Evolutionary conservation across 2,329 filamentous ascomycete species (phyloP).

Genomic region (Cordyceps farinosa): DNA sequence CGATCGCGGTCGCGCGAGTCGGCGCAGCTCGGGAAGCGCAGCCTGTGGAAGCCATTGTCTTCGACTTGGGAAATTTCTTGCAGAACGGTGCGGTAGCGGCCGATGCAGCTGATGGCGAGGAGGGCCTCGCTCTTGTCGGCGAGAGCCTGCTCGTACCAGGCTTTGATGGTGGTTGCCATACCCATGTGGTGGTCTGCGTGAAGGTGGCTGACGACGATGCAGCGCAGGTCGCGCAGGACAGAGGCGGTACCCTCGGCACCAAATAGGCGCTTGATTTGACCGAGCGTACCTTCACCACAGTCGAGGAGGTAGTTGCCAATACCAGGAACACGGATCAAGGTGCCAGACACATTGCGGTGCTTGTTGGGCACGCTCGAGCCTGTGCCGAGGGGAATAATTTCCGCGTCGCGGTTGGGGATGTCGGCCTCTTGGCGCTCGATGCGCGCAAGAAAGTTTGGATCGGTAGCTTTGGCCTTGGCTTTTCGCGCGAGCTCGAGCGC

Average conservation of each 20-base stretch:
- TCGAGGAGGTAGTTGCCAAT: slow-evolving; percentile 89
- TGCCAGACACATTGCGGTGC: slow-evolving; percentile 91
- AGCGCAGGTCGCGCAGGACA: slow-evolving; percentile 74
- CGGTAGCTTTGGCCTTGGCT: slow-evolving; percentile 41
- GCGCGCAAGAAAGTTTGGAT: slow-evolving; percentile 44
- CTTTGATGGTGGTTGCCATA: slow-evolving; percentile 72
- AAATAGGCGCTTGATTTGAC: slow-evolving; percentile 76
- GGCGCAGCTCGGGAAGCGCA: slow-evolving; percentile 35
- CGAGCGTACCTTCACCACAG: slow-evolving; percentile 87
- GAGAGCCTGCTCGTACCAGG: slow-evolving; percentile 64
- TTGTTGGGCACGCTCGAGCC: slow-evolving; percentile 88
- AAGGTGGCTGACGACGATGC: slow-evolving; percentile 90
- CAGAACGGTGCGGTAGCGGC: slow-evolving; percentile 71
- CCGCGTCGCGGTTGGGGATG: slow-evolving; percentile 70
- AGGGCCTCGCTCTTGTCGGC: slow-evolving; percentile 35
- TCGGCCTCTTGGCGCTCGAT: slow-evolving; percentile 55
- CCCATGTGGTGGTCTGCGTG: slow-evolving; percentile 97
- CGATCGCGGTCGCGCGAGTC: slow-evolving; percentile 23
- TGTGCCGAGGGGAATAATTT: slow-evolving; percentile 85
- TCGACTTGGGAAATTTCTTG: slow-evolving; percentile 76
- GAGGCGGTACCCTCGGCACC: slow-evolving; percentile 59
- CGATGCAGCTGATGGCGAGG: slow-evolving; percentile 66
- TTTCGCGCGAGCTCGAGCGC: slow-evolving; percentile 52
- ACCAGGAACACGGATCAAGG: slow-evolving; percentile 77
- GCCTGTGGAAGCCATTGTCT: slow-evolving; percentile 63